Base-by-base conservation (phyloP, 2,329 filamentous ascomycete genomes). In the Colletotrichum sp. region DNA sequence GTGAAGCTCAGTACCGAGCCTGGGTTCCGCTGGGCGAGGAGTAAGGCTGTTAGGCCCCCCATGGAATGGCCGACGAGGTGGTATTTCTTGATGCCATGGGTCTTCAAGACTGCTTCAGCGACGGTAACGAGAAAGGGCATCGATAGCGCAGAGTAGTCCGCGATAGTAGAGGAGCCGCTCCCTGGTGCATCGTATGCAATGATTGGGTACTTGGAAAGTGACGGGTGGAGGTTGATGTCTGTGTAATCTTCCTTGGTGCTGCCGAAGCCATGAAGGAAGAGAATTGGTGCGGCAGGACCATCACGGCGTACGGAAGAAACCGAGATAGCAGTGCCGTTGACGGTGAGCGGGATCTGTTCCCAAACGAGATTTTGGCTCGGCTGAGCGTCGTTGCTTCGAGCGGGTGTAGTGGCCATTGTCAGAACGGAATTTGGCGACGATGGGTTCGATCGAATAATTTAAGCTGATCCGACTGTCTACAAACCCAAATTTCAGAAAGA, bases 51-150 rank as follows among this genome's bases (percentile, higher is more conserved):
- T 8, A 81, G 73, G 8, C 80, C 80, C 32, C 80, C 79, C 80
- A 81, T 81, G 18, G 80, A 81, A 70, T 81, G 80, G 1, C 80
- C 80, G n/a, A 81, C 75, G 25, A 81, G 70, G 72, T 81, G 80
- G 28, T 79, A 78, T n/a, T 68, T 39, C 2, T 16, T 15, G 27
- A 80, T 70, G 1, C 58, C 18, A 65, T 73, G 66, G 67, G 77
- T 72, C 22, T 61, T 15, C 3, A 81, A 70, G 2, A 81, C 69
- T 8, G 67, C 71, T 43, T 78, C 61, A 6, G 79, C 78, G 2
- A 75, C 77, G 12, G 56, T 34, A 8, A 78, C 76, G 12, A 80
- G 79, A 32, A 81, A 80, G 2, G 71, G 58, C 5, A 80, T 79
- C 8, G 64, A 61, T 3, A 77, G 28, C 2, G 71, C 70, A 4